Evolutionary conservation across 1,139 yeast genomes (phyloP), one percentile per base, ranked within the genome.

Genomic region (Sugiyamaella paludigena): DNA sequence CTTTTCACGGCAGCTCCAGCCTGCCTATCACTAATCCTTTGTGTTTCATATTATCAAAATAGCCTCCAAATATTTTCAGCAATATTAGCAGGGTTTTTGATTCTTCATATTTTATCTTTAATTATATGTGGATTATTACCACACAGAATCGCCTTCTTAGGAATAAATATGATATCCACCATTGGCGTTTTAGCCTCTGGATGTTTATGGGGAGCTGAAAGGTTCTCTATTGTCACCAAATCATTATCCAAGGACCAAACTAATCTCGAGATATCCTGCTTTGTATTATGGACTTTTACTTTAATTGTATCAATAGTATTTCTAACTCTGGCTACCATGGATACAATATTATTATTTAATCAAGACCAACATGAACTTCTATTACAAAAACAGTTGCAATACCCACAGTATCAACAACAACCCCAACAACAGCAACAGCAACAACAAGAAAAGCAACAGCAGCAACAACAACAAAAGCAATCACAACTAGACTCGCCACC

Each of bases 21-120:
- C 2, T 51, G 43, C 3, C 45, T 58, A 11, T 58, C 61, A 7
- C 47, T 58, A 7, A 16, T 57, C n/a, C 52, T 61, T 26, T 51
- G 60, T 36, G 43, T 52, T 10, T 43, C 45, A n/a, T 46, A 42
- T 32, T 60, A 58, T 47, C 8, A 39, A n/a, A 40, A 11, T 4
- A 15, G 28, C 10, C 48, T 45, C 38, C 51, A 48, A 37, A 43
- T 60, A 10, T 47, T 58, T 9, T 33, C 58, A 12, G 59, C 57
- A 7, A 32, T 62, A 5, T 40, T 56, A 1, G 51, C 51, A 12
- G 58, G 56, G 7, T 44, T 60, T 7, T 39, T 55, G 8, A 36
- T 51, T 26, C 24, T 50, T 15, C 49, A 48, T 28, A 44, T 48
- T 9, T 2, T 51, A 9, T 29, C 47, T 9, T 45, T 49, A 6